Percentiles rank a stretch among this genome's conserved stretches.
Evolutionary conservation across 1,139 yeast species (phyloP).

Genomic region (Kurtzmaniella quercitrusa): DNA sequence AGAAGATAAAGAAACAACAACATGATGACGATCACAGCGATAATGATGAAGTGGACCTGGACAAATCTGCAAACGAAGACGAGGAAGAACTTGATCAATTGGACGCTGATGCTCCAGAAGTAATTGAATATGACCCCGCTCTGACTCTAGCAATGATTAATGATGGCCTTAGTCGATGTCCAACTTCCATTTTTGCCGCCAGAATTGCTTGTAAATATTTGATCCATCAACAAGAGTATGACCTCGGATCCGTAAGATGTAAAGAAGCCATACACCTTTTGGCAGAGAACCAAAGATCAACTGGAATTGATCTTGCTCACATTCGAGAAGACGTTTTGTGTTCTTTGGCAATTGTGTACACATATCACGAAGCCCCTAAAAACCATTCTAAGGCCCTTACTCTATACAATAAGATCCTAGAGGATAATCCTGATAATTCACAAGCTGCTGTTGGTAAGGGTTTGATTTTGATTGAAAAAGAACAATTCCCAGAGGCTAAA

Average conservation of each 20-base stretch:
- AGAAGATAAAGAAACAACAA: slow-evolving; percentile 2
- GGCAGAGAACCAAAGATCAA: slow-evolving; percentile 42
- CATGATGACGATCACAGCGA: slow-evolving; percentile 4
- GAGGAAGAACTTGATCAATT: slow-evolving; percentile 14
- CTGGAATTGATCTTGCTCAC: slow-evolving; percentile 45
- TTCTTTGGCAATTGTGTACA: slow-evolving; percentile 70
- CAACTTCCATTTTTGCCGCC: slow-evolving; percentile 55
- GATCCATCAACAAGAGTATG: slow-evolving; percentile 60
- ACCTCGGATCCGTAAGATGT: slow-evolving; percentile 56
- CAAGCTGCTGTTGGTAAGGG: slow-evolving; percentile 82
- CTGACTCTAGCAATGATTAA: slow-evolving; percentile 51
- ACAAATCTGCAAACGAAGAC: slow-evolving; percentile 16
- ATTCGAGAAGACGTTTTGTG: slow-evolving; percentile 61
- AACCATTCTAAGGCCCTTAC: slow-evolving; percentile 72
- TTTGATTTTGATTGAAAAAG: slow-evolving; percentile 65
- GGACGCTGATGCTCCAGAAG: slow-evolving; percentile 14
- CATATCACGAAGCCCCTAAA: slow-evolving; percentile 86
- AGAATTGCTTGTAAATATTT: slow-evolving; percentile 63
- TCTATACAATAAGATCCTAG: slow-evolving; percentile 61
- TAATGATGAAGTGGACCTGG: slow-evolving; percentile 3
- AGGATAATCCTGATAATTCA: slow-evolving; percentile 38
- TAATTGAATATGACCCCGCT: slow-evolving; percentile 28
- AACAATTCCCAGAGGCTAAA: slow-evolving; percentile 52
- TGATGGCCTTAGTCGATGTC: slow-evolving; percentile 46
- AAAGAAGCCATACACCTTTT: slow-evolving; percentile 57